These are phyloP conservation scores for Cladosporium sp. DNA, from an alignment of 2,329 filamentous ascomycete genomes.

Conservation along the genomic window DNA sequence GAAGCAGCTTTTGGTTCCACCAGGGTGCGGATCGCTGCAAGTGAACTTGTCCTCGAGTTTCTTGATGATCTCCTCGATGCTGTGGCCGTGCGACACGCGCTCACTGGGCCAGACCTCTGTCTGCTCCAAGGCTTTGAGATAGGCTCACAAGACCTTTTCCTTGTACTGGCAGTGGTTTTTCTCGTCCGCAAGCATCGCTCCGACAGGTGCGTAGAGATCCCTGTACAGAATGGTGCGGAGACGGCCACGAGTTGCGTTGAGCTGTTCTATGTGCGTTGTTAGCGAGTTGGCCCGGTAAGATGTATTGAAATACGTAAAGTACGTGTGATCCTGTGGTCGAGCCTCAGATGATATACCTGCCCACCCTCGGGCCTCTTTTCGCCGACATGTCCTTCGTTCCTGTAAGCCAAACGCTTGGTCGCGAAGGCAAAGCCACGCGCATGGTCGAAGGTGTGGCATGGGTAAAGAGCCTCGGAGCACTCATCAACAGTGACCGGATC, in stretches of 20 bases:
- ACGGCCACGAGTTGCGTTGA: constrained; percentile 17
- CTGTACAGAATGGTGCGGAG: constrained; percentile 24
- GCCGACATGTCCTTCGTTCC: constrained; percentile 29
- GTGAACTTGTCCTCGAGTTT: constrained; percentile 16
- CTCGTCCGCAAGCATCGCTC: constrained; percentile 14
- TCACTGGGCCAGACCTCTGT: constrained; percentile 25
- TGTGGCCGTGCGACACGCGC: constrained; percentile 10
- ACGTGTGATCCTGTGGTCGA: neutral
- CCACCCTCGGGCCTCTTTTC: constrained; percentile 26
- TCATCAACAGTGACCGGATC: neutral
- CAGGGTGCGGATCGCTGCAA: constrained; percentile 7
- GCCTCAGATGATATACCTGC: neutral
- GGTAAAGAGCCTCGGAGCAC: constrained; percentile 27
- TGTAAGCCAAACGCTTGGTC: constrained; percentile 37
- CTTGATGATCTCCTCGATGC: constrained; percentile 14
- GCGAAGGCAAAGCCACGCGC: constrained; percentile 29
- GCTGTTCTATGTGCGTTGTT: neutral
- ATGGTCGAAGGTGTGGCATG: constrained; percentile 34
- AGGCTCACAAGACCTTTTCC: constrained; percentile 20
- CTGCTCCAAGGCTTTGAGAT: constrained; percentile 19
- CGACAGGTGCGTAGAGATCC: constrained; percentile 22
- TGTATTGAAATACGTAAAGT: no score
- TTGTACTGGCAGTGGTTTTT: constrained; percentile 1
- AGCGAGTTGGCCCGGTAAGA: no score
- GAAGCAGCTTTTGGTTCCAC: neutral